A percentile compares a stretch with the other conserved stretches of the same genome.
phyloP scores from a whole-genome alignment of 306 rosid genomes.

The Glycine tomentella region DNA sequence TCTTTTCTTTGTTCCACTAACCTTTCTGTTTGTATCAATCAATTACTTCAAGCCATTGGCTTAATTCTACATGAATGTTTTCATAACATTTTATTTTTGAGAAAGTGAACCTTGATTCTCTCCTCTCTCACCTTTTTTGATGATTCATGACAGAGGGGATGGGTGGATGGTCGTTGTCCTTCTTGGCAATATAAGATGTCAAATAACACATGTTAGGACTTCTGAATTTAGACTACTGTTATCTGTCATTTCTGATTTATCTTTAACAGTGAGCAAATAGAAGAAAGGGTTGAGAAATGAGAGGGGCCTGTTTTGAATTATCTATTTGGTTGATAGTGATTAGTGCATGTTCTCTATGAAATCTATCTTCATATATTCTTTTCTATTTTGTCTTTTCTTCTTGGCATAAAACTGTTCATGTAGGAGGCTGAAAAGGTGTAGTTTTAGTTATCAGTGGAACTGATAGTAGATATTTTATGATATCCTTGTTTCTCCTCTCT shows the following conservation, averaged over 20 bases:
- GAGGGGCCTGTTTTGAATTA: slow-evolving; percentile 6
- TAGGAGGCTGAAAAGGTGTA: slow-evolving; percentile 24
- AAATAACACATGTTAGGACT: slow-evolving; percentile 3
- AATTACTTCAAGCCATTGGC: slow-evolving; percentile 26
- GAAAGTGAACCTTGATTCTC: slow-evolving; percentile 9
- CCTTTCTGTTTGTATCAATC: slow-evolving; percentile 16
- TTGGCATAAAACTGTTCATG: slow-evolving; percentile 27
- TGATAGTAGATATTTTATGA: slow-evolving; percentile 5
- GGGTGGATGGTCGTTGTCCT: slow-evolving; percentile 22
- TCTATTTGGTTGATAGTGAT: slow-evolving; percentile 30
- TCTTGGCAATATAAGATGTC: slow-evolving; percentile 31
- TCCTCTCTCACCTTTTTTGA: slow-evolving; percentile 2
- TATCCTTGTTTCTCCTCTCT: slow-evolving; percentile 1
- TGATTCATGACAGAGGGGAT: slow-evolving; percentile 29
- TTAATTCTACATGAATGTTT: slow-evolving; percentile 3
- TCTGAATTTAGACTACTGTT: slow-evolving; percentile 24
- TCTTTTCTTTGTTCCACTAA: neutral
- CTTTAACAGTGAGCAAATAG: slow-evolving; percentile 4
- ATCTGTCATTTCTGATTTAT: neutral
- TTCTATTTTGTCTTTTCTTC: slow-evolving; percentile 21
- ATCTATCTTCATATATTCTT: slow-evolving; percentile 14
- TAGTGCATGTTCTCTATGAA: neutral
- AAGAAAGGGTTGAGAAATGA: slow-evolving; percentile 12
- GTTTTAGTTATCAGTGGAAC: neutral
- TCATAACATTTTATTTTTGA: neutral